Conservation (phyloP, 192 early-diverging fungal species). For the Phycomyces blakesleeanus region DNA sequence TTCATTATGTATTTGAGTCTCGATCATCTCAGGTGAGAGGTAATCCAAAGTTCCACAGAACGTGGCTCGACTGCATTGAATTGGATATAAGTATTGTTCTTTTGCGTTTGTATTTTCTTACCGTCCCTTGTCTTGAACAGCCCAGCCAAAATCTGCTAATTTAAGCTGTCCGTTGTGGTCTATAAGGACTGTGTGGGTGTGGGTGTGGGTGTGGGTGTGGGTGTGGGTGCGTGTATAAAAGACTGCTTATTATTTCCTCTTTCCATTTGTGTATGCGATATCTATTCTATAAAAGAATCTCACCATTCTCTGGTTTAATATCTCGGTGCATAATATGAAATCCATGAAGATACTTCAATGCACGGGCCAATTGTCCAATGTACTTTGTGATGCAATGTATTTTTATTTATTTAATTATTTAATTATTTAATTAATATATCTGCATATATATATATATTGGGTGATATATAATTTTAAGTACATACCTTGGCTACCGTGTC, state of each 20-base stretch:
- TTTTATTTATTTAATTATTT: too few species aligned
- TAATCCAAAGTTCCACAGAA: constrained; percentile 96
- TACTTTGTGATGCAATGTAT: constrained; percentile 55
- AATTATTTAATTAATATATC: too few species aligned
- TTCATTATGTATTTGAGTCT: constrained; percentile 69
- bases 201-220: too few species aligned
- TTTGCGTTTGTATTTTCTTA: constrained; percentile 82
- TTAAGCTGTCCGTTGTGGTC: constrained; percentile 80
- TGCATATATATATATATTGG: too few species aligned
- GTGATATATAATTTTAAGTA: too few species aligned
- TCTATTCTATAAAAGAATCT: constrained; percentile 24
- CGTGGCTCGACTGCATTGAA: constrained; percentile 70
- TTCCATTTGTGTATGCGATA: background rate
- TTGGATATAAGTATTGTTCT: constrained; percentile 43
- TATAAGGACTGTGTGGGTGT: constrained; percentile 57
- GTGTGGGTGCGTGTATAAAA: too few species aligned
- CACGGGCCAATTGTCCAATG: constrained; percentile 71
- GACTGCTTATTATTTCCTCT: background rate
- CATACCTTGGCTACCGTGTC: constrained; percentile 60
- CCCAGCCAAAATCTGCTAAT: constrained; percentile 97
- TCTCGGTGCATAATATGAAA: constrained; percentile 91
- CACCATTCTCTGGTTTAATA: constrained; percentile 76
- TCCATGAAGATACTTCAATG: constrained; percentile 80
- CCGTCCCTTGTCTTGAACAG: constrained; percentile 80
- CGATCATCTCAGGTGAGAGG: constrained; percentile 93